Percentiles rank a stretch among this genome's conserved stretches.
phyloP scores from a whole-genome alignment of 2,329 filamentous ascomycete species.

The Bimuria novae-zelandiae region DNA sequence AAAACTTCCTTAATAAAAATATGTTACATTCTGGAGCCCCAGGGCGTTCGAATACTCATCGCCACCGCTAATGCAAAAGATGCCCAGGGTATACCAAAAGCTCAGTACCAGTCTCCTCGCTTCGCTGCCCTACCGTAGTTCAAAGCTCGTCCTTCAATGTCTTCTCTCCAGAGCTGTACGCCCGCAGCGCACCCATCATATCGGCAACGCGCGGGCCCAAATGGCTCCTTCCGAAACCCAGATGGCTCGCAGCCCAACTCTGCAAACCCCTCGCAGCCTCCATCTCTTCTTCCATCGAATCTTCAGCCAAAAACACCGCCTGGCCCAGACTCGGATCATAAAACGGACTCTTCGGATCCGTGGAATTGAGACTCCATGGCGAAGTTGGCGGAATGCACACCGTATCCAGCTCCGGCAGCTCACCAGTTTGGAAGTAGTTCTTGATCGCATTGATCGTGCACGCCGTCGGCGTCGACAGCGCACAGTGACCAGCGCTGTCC shows the following conservation, averaged over 20 bases:
- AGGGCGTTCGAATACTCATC: neutral
- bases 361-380: slow-evolving; percentile 22
- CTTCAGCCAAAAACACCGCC: neutral
- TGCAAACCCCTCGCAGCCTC: slow-evolving; percentile 9
- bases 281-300: slow-evolving; percentile 5
- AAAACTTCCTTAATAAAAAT: too few species aligned
- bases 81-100: too few species aligned
- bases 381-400: slow-evolving; percentile 43
- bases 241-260: slow-evolving; percentile 3
- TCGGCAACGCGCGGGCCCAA: neutral
- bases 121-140: too few species aligned
- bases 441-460: slow-evolving; percentile 43
- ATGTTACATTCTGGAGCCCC: too few species aligned
- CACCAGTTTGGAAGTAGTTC: slow-evolving; percentile 48
- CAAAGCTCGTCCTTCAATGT: neutral
- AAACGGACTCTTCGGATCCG: slow-evolving; percentile 20
- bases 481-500: slow-evolving; percentile 54
- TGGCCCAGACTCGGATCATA: slow-evolving; percentile 15
- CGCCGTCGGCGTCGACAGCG: slow-evolving; percentile 38
- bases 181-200: neutral
- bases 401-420: slow-evolving; percentile 51
- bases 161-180: neutral
- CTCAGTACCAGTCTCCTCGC: too few species aligned
- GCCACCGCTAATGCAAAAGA: neutral
- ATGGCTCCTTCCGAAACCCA: slow-evolving; percentile 8